These are phyloP conservation scores for Calamus simplicifolius DNA, from an alignment of 176 grass and related monocot genomes.

Conservation along the genomic window DNA sequence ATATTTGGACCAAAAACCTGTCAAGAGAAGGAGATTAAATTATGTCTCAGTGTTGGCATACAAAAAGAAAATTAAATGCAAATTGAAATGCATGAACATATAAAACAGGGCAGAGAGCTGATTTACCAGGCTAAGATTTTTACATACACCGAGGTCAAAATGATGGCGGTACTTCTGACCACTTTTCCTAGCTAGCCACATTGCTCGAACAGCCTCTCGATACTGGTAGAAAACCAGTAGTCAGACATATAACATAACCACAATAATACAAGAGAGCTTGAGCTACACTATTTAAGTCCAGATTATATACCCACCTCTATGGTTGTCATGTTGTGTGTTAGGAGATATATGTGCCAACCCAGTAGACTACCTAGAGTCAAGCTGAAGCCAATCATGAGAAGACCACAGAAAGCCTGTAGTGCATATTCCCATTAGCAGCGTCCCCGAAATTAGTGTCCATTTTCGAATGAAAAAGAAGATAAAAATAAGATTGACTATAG, in stretches of 20 bases:
- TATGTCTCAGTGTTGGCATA: neutral
- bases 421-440: neutral
- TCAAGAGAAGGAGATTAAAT: neutral
- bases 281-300: neutral
- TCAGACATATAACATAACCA: slow-evolving; percentile 6
- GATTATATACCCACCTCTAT: slow-evolving; percentile 57
- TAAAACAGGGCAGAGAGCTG: neutral
- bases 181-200: slow-evolving; percentile 93
- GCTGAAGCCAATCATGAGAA: slow-evolving; percentile 49
- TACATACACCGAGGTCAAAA: slow-evolving; percentile 64
- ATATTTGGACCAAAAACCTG: slow-evolving; percentile 87
- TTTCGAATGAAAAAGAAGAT: neutral
- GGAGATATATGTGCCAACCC: slow-evolving; percentile 91
- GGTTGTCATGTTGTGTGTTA: slow-evolving; percentile 82
- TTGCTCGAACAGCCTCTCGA: slow-evolving; percentile 56
- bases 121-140: slow-evolving; percentile 73
- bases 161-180: slow-evolving; percentile 73
- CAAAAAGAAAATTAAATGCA: neutral
- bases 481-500: neutral
- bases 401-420: slow-evolving; percentile 54
- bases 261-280: slow-evolving; percentile 1
- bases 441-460: too few relatives aligned
- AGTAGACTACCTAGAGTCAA: slow-evolving; percentile 68
- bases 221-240: slow-evolving; percentile 30
- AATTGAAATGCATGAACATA: neutral